Conservation (phyloP, 257 asterid genomes). For the Agastache rugosa region DNA sequence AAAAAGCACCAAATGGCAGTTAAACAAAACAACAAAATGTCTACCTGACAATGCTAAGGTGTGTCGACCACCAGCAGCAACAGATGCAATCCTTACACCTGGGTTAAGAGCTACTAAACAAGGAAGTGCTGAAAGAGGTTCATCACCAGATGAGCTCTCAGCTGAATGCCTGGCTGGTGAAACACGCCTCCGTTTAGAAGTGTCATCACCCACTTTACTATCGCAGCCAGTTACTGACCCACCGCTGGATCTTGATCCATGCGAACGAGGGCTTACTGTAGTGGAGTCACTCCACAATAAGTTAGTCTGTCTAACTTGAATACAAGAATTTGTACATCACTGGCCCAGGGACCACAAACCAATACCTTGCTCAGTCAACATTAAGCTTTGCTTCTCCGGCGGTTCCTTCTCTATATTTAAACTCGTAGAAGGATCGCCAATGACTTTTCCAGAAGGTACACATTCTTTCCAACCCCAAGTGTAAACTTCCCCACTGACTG, state of each 20-base stretch:
- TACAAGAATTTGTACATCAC: conserved; percentile 40
- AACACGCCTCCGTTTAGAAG: conserved; percentile 77
- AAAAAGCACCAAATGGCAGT: conserved; percentile 22
- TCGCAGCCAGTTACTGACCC: conserved; percentile 53
- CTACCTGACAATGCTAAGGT: conserved; percentile 91
- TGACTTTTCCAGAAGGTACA: conserved; percentile 83
- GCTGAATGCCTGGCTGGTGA: conserved; percentile 74
- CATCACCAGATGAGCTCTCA: conserved; percentile 85
- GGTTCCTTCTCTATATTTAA: conserved; percentile 59
- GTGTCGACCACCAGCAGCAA: conserved; percentile 99
- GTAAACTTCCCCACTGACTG: conserved; percentile 86
- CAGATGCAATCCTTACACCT: conserved; percentile 76
- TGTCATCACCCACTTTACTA: conserved; percentile 74
- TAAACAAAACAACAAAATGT: conserved; percentile 24
- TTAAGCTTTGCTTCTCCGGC: conserved; percentile 53
- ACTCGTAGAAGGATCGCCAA: conserved; percentile 64
- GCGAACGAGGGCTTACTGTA: conserved; percentile 83
- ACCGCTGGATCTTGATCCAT: conserved; percentile 66
- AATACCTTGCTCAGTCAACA: conserved; percentile 71
- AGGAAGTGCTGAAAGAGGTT: conserved; percentile 82
- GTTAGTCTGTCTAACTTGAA: conserved; percentile 48
- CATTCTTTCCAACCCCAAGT: conserved; percentile 99
- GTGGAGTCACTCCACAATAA: conserved; percentile 51
- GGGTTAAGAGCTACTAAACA: conserved; percentile 82
- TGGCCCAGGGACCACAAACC: conserved; percentile 38